These are phyloP conservation scores for Bipolaris sorokiniana DNA, from an alignment of 2,329 filamentous ascomycete species.

Conservation along the genomic window DNA sequence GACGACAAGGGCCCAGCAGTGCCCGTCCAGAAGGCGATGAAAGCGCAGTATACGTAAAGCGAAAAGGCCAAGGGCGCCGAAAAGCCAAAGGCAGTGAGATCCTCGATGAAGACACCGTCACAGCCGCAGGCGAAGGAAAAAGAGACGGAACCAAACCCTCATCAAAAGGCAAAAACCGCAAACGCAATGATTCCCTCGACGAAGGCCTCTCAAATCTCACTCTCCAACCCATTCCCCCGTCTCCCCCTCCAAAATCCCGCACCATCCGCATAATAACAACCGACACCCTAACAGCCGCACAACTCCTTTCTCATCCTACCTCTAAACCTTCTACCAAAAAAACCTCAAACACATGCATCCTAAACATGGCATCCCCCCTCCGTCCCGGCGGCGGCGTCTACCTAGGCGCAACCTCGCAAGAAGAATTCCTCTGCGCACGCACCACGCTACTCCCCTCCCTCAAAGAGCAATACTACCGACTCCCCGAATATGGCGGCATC, in stretches of 20 bases:
- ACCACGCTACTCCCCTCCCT: conserved; percentile 66
- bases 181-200: conserved; percentile 18
- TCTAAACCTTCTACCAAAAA: conserved; percentile 21
- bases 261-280: conserved; percentile 55
- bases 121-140: conserved; percentile 11
- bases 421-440: conserved; percentile 67
- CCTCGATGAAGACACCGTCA: conserved; percentile 12
- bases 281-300: conserved; percentile 63
- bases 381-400: conserved; percentile 67
- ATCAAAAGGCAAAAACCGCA: conserved; percentile 16
- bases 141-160: conserved; percentile 15
- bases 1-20: background rate
- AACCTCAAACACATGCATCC: conserved; percentile 56
- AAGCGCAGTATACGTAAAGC: conserved; percentile 34
- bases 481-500: conserved; percentile 64
- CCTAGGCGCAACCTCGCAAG: conserved; percentile 64
- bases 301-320: conserved; percentile 37
- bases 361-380: conserved; percentile 70
- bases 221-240: background rate
- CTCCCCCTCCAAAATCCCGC: conserved; percentile 5
- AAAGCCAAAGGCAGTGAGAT: conserved; percentile 28
- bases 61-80: conserved; percentile 43
- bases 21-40: conserved; percentile 14
- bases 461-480: conserved; percentile 63
- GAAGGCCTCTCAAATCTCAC: conserved; percentile 19